phyloP scores from a whole-genome alignment of 805 yeast species.

The Wickerhamiella alocasiicola region DNA sequence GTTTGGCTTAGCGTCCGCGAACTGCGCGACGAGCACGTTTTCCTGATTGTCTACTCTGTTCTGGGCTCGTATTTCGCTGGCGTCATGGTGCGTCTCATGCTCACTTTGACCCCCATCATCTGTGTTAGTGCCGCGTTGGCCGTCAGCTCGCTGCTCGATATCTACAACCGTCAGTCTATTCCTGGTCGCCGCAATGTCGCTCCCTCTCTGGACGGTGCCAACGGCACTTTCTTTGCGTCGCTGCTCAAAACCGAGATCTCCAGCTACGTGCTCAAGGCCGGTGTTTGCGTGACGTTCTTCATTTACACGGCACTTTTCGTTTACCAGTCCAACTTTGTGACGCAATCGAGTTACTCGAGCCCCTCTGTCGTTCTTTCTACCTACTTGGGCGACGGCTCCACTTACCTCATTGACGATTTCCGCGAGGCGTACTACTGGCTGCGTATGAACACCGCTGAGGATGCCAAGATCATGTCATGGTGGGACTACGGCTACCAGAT shows the following conservation, averaged over 20 bases:
- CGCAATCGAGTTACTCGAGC: constrained; percentile 88
- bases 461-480: constrained; percentile 95
- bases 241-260: constrained; percentile 16
- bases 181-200: not conserved
- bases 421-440: constrained; percentile 99
- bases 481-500: constrained; percentile 99
- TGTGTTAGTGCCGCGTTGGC: constrained; percentile 91
- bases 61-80: constrained; percentile 96
- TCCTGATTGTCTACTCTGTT: constrained; percentile 84
- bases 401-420: constrained; percentile 81
- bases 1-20: constrained; percentile 84
- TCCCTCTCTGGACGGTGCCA: not conserved
- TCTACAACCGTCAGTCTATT: constrained; percentile 33
- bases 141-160: constrained; percentile 67
- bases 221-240: constrained; percentile 17
- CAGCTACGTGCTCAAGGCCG: constrained; percentile 38
- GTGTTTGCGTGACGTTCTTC: constrained; percentile 55
- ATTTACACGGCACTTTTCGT: constrained; percentile 74
- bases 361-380: constrained; percentile 94
- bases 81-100: constrained; percentile 96
- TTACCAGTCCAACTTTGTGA: constrained; percentile 94
- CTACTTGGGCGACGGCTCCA: constrained; percentile 71
- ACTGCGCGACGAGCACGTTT: constrained; percentile 80
- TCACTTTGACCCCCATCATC: constrained; percentile 89
- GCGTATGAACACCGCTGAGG: constrained; percentile 94